phyloP scores from a whole-genome alignment of 1,139 yeast species.

The Pichia inconspicua region DNA sequence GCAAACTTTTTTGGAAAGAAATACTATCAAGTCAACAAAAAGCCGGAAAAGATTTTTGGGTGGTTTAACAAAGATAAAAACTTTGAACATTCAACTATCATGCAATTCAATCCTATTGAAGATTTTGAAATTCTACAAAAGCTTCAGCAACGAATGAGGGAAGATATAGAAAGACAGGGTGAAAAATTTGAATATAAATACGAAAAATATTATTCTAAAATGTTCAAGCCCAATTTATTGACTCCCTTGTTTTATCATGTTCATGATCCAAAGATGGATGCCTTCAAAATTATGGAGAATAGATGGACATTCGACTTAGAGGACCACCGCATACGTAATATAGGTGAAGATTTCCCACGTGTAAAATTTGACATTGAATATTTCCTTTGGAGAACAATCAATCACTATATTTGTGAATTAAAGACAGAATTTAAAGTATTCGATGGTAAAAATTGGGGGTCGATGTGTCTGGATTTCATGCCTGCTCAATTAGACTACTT shows the following conservation, averaged over 20 bases:
- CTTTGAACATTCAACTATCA: conserved; percentile 37
- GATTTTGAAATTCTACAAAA: conserved; percentile 35
- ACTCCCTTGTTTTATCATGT: conserved; percentile 26
- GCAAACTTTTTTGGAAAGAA: conserved; percentile 44
- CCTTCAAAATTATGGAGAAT: conserved; percentile 19
- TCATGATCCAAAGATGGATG: conserved; percentile 27
- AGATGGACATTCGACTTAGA: conserved; percentile 18
- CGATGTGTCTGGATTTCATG: conserved; percentile 14
- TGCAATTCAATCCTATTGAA: conserved; percentile 57
- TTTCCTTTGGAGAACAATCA: conserved; percentile 21
- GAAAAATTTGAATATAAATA: conserved; percentile 20
- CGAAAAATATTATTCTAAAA: conserved; percentile 17
- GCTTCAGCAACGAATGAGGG: conserved; percentile 12
- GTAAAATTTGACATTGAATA: conserved; percentile 23
- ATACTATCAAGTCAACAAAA: conserved; percentile 45
- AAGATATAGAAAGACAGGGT: conserved; percentile 14
- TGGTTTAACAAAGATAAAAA: conserved; percentile 25
- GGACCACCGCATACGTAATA: conserved; percentile 18
- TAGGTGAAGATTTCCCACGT: conserved; percentile 21
- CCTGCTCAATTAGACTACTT: conserved; percentile 11
- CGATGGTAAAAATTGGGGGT: conserved; percentile 7
- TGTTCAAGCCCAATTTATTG: conserved; percentile 15
- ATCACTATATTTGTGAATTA: conserved; percentile 15
- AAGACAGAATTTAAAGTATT: conserved; percentile 8
- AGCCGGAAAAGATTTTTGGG: conserved; percentile 22